phyloP scores from a whole-genome alignment of 2,329 filamentous ascomycete species.

The Teratosphaeria epicoccoides region DNA sequence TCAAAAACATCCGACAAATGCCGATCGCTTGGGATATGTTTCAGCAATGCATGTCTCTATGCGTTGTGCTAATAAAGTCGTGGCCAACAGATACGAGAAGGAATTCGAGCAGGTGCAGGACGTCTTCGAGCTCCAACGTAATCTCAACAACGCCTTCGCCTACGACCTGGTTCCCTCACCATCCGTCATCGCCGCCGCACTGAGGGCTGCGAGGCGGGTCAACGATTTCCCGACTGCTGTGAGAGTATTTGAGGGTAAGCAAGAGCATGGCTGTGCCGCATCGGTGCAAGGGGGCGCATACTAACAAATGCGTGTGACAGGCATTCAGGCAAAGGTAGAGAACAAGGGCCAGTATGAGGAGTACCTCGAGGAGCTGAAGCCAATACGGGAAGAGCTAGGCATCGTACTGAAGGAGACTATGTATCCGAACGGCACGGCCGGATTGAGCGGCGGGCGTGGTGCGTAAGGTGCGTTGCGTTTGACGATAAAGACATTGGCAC shows the following conservation, averaged over 20 bases:
- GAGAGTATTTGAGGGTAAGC: constrained; percentile 91
- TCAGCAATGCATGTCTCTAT: neutral
- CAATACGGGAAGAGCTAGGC: constrained; percentile 85
- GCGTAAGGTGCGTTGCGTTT: neutral
- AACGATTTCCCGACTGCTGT: constrained; percentile 98
- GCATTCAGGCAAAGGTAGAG: constrained; percentile 98
- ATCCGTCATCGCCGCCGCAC: constrained; percentile 78
- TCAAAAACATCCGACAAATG: constrained; percentile 6
- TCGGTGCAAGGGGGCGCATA: neutral
- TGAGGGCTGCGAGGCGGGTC: constrained; percentile 87
- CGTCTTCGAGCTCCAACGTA: constrained; percentile 96
- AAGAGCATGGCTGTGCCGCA: neutral
- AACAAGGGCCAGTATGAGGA: constrained; percentile 95
- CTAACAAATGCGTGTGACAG: constrained; percentile 39
- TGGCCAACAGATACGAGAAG: constrained; percentile 77
- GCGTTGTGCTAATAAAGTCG: neutral
- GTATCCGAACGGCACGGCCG: constrained; percentile 50
- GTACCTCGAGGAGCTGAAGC: constrained; percentile 88
- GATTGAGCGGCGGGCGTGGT: neutral
- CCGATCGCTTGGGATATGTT: neutral
- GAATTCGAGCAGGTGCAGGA: constrained; percentile 96
- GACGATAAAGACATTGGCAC: neutral
- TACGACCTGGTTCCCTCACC: constrained; percentile 98
- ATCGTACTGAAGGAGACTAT: constrained; percentile 85
- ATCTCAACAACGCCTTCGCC: constrained; percentile 98